Base-by-base conservation (phyloP, 129 eudicot genomes). In the Mikania micrantha region DNA sequence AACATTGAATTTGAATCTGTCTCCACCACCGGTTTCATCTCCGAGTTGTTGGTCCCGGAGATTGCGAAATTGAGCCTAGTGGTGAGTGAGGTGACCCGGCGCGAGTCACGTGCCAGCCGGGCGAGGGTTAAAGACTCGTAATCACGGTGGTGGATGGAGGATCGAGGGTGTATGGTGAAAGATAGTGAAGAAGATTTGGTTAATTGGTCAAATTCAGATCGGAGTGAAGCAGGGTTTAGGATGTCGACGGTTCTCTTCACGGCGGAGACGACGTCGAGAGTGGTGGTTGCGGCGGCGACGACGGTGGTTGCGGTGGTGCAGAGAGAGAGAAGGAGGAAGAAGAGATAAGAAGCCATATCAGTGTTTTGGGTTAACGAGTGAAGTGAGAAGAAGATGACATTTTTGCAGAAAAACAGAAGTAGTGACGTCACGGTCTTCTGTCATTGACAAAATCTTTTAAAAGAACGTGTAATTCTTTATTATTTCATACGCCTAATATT, bases 61-160 rank as follows among this genome's bases (percentile, higher is more conserved):
- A 72, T 65, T 5, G 74, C 62, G 48, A 76, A 64, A 9, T 72
- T 34, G 49, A 73, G 68, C 13, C 45, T 65, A 2, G 73, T 4
- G 0, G 17, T 17, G 39, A 84, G 45, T 4, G 95, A 72, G 66
- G 35, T 35, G 72, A 83, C 81, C 20, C 90, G 83, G 75, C 60
- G 50, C 0, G 83, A 17, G 77, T 84, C 95, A 9, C 90, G 85
- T 11, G 82, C 77, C 64, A 84, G 90, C 21, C 95, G 77, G 8
- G 85, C 35, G 15, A 59, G 75, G 1, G 90, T 87, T 3, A 87
- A 62, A 1, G 78, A 68, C 9, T 78, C 69, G 66, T 87, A 87
- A 68, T 84, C 76, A 4, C 41, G 53, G 68, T 78, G 76, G 15
- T 47, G 60, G 60, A 35, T 35, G 66, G 64, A 13, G 67, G 84